Conservation (phyloP, 306 rosid genomes). For the Prunus mume region DNA sequence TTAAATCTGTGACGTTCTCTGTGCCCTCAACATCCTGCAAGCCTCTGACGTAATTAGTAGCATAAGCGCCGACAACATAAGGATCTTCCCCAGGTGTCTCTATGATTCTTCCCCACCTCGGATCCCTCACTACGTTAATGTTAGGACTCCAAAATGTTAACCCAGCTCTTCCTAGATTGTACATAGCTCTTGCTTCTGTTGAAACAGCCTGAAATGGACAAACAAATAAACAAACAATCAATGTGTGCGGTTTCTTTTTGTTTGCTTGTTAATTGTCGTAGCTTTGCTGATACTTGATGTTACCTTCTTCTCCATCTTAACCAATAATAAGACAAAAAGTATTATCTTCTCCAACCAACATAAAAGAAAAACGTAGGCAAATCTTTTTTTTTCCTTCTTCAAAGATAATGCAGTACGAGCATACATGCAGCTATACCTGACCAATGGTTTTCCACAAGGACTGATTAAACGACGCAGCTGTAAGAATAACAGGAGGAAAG, state of each 20-base stretch:
- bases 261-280: too few species aligned
- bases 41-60: conserved; percentile 21
- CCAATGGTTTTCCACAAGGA: conserved; percentile 21
- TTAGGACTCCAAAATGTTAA: conserved; percentile 39
- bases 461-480: conserved; percentile 10
- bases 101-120: conserved; percentile 23
- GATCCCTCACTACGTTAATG: conserved; percentile 22
- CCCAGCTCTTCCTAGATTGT: conserved; percentile 51
- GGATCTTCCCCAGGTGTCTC: conserved; percentile 29
- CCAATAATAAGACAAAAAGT: too few species aligned
- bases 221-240: background rate
- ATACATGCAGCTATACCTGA: background rate
- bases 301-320: too few species aligned
- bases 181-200: conserved; percentile 63
- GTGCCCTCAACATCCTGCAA: conserved; percentile 26
- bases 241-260: too few species aligned
- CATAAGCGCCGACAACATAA: conserved; percentile 10
- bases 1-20: conserved; percentile 11
- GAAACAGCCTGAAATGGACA: conserved; percentile 10
- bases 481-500: conserved; percentile 20
- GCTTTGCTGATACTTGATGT: too few species aligned
- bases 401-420: too few species aligned
- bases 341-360: too few species aligned
- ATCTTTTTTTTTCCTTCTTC: too few species aligned
- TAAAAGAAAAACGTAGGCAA: too few species aligned